These are phyloP conservation scores for Suillus placidus DNA, from an alignment of 768 basidiomycete species.

Conservation along the genomic window DNA sequence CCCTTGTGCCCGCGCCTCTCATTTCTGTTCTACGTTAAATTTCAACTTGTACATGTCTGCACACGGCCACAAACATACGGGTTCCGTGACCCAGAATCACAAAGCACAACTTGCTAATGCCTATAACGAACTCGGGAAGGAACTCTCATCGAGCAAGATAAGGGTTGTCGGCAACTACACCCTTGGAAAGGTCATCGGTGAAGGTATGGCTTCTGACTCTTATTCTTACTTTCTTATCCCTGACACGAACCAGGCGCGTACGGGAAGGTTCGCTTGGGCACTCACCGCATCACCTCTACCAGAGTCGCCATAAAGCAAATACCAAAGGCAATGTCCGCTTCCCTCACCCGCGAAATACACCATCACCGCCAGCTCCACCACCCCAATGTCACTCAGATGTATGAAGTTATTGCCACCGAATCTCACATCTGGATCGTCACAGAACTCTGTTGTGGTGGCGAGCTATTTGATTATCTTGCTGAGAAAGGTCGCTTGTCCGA, in stretches of 20 bases:
- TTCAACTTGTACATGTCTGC: conserved; percentile 45
- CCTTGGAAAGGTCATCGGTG: conserved; percentile 90
- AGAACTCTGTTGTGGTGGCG: conserved; percentile 95
- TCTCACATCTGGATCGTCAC: conserved; percentile 95
- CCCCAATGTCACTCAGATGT: conserved; percentile 92
- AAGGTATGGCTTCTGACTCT: conserved; percentile 58
- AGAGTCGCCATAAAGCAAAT: conserved; percentile 98
- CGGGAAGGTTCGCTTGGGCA: conserved; percentile 93
- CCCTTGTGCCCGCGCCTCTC: conserved; percentile 38
- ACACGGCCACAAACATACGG: conserved; percentile 62
- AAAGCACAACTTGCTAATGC: conserved; percentile 91
- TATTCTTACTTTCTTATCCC: conserved; percentile 9
- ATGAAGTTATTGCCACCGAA: conserved; percentile 98
- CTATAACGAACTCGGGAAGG: conserved; percentile 96
- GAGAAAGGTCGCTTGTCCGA: conserved; percentile 90
- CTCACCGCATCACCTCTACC: conserved; percentile 88
- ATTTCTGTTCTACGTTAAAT: conserved; percentile 34
- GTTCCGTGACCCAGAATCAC: conserved; percentile 71
- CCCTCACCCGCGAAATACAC: conserved; percentile 95
- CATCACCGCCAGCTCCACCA: conserved; percentile 98
- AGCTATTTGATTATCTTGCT: conserved; percentile 96
- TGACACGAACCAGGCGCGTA: conserved; percentile 69
- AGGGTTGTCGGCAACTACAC: conserved; percentile 95
- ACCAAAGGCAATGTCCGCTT: conserved; percentile 88
- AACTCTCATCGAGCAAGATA: conserved; percentile 87